Conservation (phyloP, 768 basidiomycete species). For the Fibroporia radiculosa region DNA sequence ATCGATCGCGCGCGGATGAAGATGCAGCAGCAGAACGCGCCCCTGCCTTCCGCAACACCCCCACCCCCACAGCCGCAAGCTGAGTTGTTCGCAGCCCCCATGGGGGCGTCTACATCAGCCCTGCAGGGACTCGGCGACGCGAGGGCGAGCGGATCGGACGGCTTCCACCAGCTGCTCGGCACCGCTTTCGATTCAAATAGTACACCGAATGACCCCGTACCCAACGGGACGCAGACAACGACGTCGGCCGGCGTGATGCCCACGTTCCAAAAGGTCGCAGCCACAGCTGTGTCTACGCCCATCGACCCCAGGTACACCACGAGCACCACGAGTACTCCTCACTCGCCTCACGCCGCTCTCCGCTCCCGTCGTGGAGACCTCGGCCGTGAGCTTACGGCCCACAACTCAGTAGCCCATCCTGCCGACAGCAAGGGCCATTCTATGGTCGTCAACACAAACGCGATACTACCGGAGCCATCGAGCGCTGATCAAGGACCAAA, state of each 20-base stretch:
- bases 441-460: not conserved
- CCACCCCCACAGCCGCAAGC: not conserved
- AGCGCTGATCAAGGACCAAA: not conserved
- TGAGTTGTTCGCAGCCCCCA: not conserved
- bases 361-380: too few relatives aligned
- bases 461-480: not conserved
- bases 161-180: not conserved
- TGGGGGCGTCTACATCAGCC: not conserved
- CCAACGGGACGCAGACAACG: not conserved
- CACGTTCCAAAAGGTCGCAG: not conserved
- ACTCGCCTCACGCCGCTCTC: slow-evolving; percentile 2
- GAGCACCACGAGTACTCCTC: slow-evolving; percentile 1
- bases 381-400: slow-evolving; percentile 12
- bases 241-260: not conserved
- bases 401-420: slow-evolving; percentile 3
- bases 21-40: not conserved
- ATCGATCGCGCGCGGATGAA: not conserved
- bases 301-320: not conserved
- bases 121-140: not conserved
- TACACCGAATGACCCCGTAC: not conserved
- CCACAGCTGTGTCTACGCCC: not conserved
- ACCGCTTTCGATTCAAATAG: not conserved
- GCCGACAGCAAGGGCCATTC: slow-evolving; percentile 1
- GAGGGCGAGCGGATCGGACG: not conserved
- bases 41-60: not conserved